phyloP scores from a whole-genome alignment of 2,329 filamentous ascomycete genomes.

The Immersiporthe knoxdaviesiana region DNA sequence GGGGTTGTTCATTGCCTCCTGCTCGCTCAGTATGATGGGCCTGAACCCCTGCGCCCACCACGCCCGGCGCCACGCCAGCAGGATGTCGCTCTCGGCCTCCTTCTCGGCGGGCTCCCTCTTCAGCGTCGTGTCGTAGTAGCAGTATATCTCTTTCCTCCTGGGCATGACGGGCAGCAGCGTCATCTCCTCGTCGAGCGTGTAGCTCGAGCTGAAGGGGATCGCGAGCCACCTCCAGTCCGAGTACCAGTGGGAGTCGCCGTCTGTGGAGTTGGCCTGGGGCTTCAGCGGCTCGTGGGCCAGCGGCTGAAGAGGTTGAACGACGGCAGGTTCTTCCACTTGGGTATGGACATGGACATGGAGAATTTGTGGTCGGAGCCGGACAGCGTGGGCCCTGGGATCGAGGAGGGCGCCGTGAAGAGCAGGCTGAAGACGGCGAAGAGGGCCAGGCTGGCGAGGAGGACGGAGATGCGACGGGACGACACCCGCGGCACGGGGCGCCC shows the following conservation, averaged over 20 bases:
- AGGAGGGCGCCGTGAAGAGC: constrained; percentile 54
- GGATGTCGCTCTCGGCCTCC: constrained; percentile 75
- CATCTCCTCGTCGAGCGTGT: constrained; percentile 80
- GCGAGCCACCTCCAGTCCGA: constrained; percentile 88
- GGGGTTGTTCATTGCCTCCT: constrained; percentile 83
- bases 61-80: constrained; percentile 86
- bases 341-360: constrained; percentile 42
- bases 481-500: constrained; percentile 56
- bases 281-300: constrained; percentile 72
- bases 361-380: constrained; percentile 55
- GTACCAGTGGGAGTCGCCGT: constrained; percentile 81
- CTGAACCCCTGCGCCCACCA: constrained; percentile 96
- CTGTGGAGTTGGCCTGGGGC: constrained; percentile 76
- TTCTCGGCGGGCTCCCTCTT: constrained; percentile 65
- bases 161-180: constrained; percentile 79
- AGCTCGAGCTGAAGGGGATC: constrained; percentile 77
- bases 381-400: constrained; percentile 53
- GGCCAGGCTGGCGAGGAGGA: constrained; percentile 55
- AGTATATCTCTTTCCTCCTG: constrained; percentile 78
- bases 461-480: constrained; percentile 54
- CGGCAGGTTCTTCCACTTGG: constrained; percentile 44
- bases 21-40: constrained; percentile 77
- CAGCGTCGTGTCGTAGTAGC: constrained; percentile 78
- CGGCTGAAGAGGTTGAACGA: constrained; percentile 68
- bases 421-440: constrained; percentile 58